Conservation (phyloP, 441 rosid genomes). For the Capsella rubella region DNA sequence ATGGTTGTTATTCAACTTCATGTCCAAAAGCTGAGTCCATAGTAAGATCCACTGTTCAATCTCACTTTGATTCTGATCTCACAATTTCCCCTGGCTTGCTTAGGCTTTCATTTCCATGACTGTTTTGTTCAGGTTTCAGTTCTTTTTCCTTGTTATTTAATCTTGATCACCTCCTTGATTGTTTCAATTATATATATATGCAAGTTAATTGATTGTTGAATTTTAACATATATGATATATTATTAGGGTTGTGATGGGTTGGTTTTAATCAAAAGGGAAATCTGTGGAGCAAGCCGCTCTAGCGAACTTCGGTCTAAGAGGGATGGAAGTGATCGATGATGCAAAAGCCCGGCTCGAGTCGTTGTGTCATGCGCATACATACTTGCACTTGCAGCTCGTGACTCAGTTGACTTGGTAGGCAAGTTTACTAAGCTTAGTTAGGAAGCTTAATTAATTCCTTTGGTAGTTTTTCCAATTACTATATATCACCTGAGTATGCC, state of each 20-base stretch:
- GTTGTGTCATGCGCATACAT: constrained; percentile 64
- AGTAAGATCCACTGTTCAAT: constrained; percentile 58
- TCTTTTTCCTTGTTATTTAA: background rate
- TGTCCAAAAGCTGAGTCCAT: constrained; percentile 55
- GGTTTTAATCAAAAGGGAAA: constrained; percentile 54
- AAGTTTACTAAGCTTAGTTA: constrained; percentile 21
- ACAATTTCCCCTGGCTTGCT: constrained; percentile 58
- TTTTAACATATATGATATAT: background rate
- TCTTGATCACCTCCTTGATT: background rate
- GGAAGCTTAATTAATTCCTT: background rate
- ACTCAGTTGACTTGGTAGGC: constrained; percentile 60
- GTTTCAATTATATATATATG: background rate
- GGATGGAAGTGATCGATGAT: constrained; percentile 64
- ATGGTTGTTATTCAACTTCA: constrained; percentile 61
- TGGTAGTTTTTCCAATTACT: background rate
- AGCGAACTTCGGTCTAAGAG: constrained; percentile 54
- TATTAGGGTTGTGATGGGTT: constrained; percentile 67
- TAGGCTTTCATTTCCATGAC: constrained; percentile 58
- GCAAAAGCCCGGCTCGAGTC: constrained; percentile 57
- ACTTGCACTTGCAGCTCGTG: constrained; percentile 65
- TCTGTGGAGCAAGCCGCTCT: constrained; percentile 53
- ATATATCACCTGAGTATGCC: background rate
- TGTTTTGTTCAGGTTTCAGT: constrained; percentile 57
- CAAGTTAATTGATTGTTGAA: background rate
- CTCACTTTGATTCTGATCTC: constrained; percentile 56